Evolutionary conservation across 306 rosid species (phyloP).

Genomic region (Gastrolobium villosum): DNA sequence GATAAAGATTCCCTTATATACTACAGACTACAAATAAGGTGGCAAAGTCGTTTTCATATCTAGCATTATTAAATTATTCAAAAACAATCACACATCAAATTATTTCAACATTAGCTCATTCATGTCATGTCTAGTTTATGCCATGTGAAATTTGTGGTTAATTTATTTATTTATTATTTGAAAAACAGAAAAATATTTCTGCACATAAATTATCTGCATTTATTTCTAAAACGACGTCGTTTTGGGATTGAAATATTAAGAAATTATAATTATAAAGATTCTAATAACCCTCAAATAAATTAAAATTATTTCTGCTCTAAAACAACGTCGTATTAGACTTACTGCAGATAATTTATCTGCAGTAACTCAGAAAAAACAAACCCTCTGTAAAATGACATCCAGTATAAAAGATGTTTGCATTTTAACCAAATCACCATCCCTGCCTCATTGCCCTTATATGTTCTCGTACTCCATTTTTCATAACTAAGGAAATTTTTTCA

Average conservation of each 20-base stretch:
- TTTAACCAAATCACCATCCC: background rate
- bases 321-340: too few species aligned
- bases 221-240: too few species aligned
- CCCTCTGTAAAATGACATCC: background rate
- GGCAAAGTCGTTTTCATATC: background rate
- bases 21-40: slow-evolving; percentile 6
- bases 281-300: too few species aligned
- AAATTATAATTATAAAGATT: too few species aligned
- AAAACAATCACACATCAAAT: background rate
- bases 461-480: too few species aligned
- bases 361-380: too few species aligned
- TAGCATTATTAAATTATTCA: background rate
- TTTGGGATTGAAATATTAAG: too few species aligned
- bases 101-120: background rate
- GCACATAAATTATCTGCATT: too few species aligned
- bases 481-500: too few species aligned
- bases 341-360: too few species aligned
- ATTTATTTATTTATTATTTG: background rate
- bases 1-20: background rate
- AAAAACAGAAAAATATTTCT: too few species aligned
- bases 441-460: background rate
- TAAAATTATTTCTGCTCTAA: too few species aligned
- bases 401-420: background rate
- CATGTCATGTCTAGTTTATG: background rate
- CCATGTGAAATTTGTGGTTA: background rate